Evolutionary conservation across 1,284 basidiomycete genomes (phyloP).

Genomic region (Uromyces viciae-fabae): DNA sequence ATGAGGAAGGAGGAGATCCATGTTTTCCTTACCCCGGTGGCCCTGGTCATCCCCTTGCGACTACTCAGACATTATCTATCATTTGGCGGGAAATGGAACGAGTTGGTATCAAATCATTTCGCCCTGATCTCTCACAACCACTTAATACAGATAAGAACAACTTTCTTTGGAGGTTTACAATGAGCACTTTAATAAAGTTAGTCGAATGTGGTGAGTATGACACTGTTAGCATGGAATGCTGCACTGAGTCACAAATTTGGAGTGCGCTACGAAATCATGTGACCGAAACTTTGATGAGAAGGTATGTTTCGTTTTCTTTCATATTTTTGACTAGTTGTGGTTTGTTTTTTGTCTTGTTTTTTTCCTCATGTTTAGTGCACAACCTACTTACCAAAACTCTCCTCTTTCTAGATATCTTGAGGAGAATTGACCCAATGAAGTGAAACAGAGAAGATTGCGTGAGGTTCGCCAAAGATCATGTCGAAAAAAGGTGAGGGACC

Average conservation of each 20-base stretch:
- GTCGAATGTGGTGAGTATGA: not conserved
- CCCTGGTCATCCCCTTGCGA: not conserved
- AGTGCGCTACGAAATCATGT: not conserved
- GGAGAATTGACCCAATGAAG: too few species aligned
- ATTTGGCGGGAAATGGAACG: not conserved
- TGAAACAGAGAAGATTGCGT: too few species aligned
- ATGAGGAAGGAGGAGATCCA: not conserved
- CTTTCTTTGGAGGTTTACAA: conserved; percentile 4
- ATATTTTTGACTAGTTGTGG: too few species aligned
- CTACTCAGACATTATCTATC: not conserved
- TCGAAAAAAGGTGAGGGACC: too few species aligned
- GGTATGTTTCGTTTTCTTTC: too few species aligned
- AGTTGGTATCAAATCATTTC: not conserved
- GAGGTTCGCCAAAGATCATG: too few species aligned
- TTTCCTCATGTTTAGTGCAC: too few species aligned
- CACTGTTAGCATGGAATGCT: not conserved
- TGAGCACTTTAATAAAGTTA: conserved; percentile 14
- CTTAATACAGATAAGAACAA: not conserved
- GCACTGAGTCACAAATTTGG: not conserved
- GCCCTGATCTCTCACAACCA: not conserved
- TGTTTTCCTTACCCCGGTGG: conserved; percentile 16
- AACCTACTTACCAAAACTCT: too few species aligned
- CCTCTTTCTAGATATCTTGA: too few species aligned
- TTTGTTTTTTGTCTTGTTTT: too few species aligned
- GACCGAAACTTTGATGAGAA: not conserved